Evolutionary conservation across 176 grass and related monocot genomes (phyloP), one percentile per base, ranked within the genome.

Genomic region (Rhynchospora breviuscula): DNA sequence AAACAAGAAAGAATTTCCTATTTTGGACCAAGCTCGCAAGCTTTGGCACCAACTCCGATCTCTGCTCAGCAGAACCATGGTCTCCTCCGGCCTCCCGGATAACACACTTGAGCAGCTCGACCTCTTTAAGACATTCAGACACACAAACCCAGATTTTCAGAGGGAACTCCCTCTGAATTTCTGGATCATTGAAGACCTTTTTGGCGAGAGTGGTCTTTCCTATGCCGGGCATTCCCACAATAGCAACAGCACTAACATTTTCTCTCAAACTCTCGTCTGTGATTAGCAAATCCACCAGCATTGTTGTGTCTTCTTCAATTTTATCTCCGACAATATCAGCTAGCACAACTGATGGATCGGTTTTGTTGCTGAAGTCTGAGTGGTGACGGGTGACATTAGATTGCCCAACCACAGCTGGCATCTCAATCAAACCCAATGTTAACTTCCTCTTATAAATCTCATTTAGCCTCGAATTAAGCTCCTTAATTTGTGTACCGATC

Each of bases 181-280:
- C 1, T 0, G 88, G 58, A 0, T 84, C 7, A 0, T 80, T 82
- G 5, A 81, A 84, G 2, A 91, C 62, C 5, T 84, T 85, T 8
- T 81, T 21, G 0, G 90, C 90, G 0, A 92, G 84, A 12, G 90
- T 92, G 1, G 81, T 92, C 81, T 89, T 92, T 1, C 90, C 90
- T 0, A 91, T 88, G 3, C 87, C 87, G 0, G 87, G 79, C 7
- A 84, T 18, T 4, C 86, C 90, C 13, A 79, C 74, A 26, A 91
- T 61, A 0, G 84, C 72, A 0, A 86, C 47, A 15, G 86, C 6
- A 10, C 40, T n/a, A 10, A 84, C 8, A 63, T 80, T 23, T 22
- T 6, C 7, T n/a, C n/a, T 31, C 59, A 45, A 31, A n/a, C 10
- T 10, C 11, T 45, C 54, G 4, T 82, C 3, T 19, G 63, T 35